These are phyloP conservation scores for Phytophthora rubi DNA, from an alignment of 352 stramenopile genomes.

Conservation along the genomic window DNA sequence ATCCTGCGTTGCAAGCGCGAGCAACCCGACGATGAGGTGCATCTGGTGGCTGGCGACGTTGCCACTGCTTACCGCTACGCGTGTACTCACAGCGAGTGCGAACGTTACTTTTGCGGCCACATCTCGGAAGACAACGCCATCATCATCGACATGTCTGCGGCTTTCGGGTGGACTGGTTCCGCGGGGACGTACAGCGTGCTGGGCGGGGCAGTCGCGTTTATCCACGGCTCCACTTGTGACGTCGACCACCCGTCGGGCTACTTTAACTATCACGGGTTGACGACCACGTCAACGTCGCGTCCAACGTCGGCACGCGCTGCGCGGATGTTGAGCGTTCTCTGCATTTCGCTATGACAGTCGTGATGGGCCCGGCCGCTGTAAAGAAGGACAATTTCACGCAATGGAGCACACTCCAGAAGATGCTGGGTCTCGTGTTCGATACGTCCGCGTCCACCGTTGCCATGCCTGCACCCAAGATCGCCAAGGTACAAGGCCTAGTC, in stretches of 20 bases:
- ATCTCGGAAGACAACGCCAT: slow-evolving; percentile 8
- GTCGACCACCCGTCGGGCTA: slow-evolving; percentile 6
- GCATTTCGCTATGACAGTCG: slow-evolving; percentile 14
- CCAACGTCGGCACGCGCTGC: neutral
- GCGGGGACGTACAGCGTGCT: slow-evolving; percentile 16
- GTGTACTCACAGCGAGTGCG: slow-evolving; percentile 6
- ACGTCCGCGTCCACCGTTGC: slow-evolving; percentile 4
- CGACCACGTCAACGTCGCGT: slow-evolving; percentile 9
- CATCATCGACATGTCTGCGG: slow-evolving; percentile 22
- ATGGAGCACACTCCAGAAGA: slow-evolving; percentile 15
- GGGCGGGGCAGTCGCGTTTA: slow-evolving; percentile 11
- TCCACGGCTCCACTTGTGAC: neutral
- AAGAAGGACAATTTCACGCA: slow-evolving; percentile 30
- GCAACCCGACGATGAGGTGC: neutral
- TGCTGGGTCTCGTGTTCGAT: slow-evolving; percentile 21
- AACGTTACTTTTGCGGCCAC: slow-evolving; percentile 2
- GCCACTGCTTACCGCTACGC: slow-evolving; percentile 22
- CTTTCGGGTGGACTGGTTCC: slow-evolving; percentile 25
- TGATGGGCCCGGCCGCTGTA: slow-evolving; percentile 12
- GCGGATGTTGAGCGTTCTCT: slow-evolving; percentile 9
- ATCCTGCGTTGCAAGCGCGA: neutral
- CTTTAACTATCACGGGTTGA: slow-evolving; percentile 13
- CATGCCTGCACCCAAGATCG: slow-evolving; percentile 6
- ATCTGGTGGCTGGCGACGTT: slow-evolving; percentile 17
- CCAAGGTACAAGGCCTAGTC: neutral